Base-by-base conservation (phyloP, 2,329 filamentous ascomycete species). In the Fusarium guadeloupense region DNA sequence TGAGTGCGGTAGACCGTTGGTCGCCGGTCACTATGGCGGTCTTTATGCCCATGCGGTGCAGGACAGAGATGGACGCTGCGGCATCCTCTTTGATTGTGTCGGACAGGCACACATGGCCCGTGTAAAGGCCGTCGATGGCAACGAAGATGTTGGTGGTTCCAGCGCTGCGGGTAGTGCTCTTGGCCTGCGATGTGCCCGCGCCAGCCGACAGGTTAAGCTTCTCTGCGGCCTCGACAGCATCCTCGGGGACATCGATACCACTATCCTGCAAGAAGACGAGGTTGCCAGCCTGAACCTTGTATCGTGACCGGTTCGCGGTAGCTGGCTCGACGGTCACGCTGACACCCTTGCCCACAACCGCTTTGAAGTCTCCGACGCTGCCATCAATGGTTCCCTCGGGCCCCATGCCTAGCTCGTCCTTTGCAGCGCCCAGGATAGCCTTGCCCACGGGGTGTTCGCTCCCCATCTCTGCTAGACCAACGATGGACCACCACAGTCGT, bases 361-460 rank as follows among this genome's bases (percentile, higher is more conserved):
- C 91, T 69, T 89, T 85, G 74, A 99, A 98, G 28, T 96, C 90
- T 49, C 91, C 91, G 33, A 96, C 84, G 64, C 86, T 91, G 42
- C 95, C 95, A 55, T 96, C 90, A 26, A 98, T 83, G 16, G 87
- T 85, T 8, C 85, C 89, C 53, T 96, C 92, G 2, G 81, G 74
- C 13, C 86, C 87, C 33, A 97, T 75, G 4, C 86, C 87, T 9
- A 97, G 86, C 72, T 94, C 86, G 3, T 85, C 80, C 67, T 91
- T 93, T 4, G 94, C 93, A 23, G 88, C 87, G 1, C 78, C 77
- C 6, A 96, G 80, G 44, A 98, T 91, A 13, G 95, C 94, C 69
- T 88, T 92, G n/a, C 93, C 95, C 52, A 98, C 91, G 1, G 95
- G 95, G 72, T 99, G 95, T 76, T 99, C 95, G 71, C 92, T 97